Conservation (phyloP, 2,329 filamentous ascomycete species). For the Shiraia bambusicola region DNA sequence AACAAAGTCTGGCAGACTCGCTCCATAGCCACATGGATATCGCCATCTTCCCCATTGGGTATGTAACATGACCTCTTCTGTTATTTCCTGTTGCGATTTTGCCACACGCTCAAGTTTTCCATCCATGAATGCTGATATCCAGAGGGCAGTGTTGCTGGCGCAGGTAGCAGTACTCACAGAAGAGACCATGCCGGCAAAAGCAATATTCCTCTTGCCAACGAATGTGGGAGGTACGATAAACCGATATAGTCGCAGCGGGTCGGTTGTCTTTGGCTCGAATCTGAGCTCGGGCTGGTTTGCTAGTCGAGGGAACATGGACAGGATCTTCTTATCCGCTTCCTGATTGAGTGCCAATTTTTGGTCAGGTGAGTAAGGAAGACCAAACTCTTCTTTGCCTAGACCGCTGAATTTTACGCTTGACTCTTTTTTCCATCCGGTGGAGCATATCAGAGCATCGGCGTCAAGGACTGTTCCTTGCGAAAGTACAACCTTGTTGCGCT, state of each 20-base stretch:
- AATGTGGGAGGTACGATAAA: conserved; percentile 43
- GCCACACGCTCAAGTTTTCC: conserved; percentile 43
- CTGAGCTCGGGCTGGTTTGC: conserved; percentile 48
- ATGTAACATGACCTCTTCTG: conserved; percentile 22
- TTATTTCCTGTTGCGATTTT: conserved; percentile 9
- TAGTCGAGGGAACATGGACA: conserved; percentile 55
- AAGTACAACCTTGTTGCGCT: conserved; percentile 50
- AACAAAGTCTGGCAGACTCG: conserved; percentile 23
- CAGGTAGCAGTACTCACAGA: conserved; percentile 37
- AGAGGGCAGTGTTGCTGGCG: conserved; percentile 40
- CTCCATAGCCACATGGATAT: conserved; percentile 23
- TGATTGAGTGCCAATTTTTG: conserved; percentile 55
- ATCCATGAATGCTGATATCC: conserved; percentile 62
- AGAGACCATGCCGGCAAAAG: conserved; percentile 41
- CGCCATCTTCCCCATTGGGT: conserved; percentile 24
- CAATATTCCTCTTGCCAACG: conserved; percentile 35
- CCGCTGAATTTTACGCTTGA: conserved; percentile 8
- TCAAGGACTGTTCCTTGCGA: conserved; percentile 47
- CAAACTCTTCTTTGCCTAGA: conserved; percentile 6
- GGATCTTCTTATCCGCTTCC: conserved; percentile 55
- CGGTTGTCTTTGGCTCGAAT: conserved; percentile 5
- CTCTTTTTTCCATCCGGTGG: conserved; percentile 55
- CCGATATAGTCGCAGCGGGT: conserved; percentile 27
- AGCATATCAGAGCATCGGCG: conserved; percentile 54
- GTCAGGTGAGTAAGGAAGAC: conserved; percentile 6